A percentile compares a stretch with the other conserved stretches of the same genome.
Conservation (phyloP, 371 early-diverging fungal genomes). For the Mortierella sp. region DNA sequence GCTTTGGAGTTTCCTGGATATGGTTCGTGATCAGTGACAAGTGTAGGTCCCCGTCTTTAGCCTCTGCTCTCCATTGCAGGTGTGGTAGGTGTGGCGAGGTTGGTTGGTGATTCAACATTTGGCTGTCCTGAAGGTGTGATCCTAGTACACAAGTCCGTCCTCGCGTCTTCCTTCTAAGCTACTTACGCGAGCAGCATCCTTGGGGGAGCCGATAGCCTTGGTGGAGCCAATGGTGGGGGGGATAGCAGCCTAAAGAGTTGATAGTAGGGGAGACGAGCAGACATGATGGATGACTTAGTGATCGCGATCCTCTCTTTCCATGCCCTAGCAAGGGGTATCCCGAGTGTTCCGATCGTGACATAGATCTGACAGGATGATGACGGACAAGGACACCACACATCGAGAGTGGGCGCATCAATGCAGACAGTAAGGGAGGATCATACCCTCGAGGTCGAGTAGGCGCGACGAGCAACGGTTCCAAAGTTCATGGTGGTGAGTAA, state of each 20-base stretch:
- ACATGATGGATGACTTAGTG: not conserved
- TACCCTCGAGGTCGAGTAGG: conserved; percentile 52
- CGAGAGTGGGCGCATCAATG: not conserved
- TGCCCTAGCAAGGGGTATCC: not conserved
- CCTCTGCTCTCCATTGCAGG: too few species aligned
- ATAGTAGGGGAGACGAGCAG: not conserved
- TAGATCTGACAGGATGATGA: too few species aligned
- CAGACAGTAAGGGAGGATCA: conserved; percentile 6
- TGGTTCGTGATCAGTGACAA: too few species aligned
- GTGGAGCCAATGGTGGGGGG: conserved; percentile 53
- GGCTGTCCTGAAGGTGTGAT: too few species aligned
- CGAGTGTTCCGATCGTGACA: too few species aligned
- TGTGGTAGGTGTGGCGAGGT: too few species aligned
- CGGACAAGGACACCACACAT: too few species aligned
- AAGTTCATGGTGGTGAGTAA: conserved; percentile 39
- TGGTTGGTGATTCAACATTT: too few species aligned
- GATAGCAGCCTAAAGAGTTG: conserved; percentile 30
- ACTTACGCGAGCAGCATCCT: conserved; percentile 55
- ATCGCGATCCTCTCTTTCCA: not conserved
- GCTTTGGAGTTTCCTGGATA: too few species aligned
- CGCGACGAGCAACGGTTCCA: conserved; percentile 53
- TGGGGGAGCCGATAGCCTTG: conserved; percentile 52
- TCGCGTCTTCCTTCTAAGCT: too few species aligned
- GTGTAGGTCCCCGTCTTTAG: too few species aligned
- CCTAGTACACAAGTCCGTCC: too few species aligned